Base-by-base conservation (phyloP, 2,329 filamentous ascomycete genomes). In the Aspergillus luchuensis region DNA sequence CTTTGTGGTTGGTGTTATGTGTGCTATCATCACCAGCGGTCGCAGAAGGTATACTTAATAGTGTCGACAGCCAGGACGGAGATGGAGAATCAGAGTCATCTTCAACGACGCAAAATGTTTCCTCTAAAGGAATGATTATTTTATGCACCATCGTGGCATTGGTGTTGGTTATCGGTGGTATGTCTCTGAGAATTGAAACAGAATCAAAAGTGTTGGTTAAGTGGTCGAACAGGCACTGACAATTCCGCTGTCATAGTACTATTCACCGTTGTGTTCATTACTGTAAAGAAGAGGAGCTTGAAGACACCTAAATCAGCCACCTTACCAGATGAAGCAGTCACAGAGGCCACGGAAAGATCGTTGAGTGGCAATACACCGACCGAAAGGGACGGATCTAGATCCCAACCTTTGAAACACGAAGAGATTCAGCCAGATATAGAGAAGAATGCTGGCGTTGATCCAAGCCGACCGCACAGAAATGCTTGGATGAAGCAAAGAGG, bases 91-190 rank as follows among this genome's bases (percentile, higher is more conserved):
- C 61, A 10, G 62, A 62, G 1, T 51, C 63, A 15, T 59, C 53
- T 5, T 58, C 58, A 6, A 57, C 52, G 1, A 56, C 56, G 11
- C 58, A 57, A 3, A 59, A 59, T 33, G 39, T 67, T 15, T 63
- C 66, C 6, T 60, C 55, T 4, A 63, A 52, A 33, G 66, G 66
- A 15, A 67, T 68, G 61, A 68, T 68, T 17, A 58, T 59, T 3
- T 47, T 68, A 6, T 66, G 65, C 33, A 64, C 63, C 1, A 62
- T 68, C 13, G 66, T 62, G 10, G 66, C 65, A 2, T 43, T 68
- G 5, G 66, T 68, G 5, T 62, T 66, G 21, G 25, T 67, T 11
- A 58, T 68, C 17, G 66, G 66, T 63, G 54, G 66, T 68, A 19
- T 48, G 65, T 62, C 48, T 36, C 30, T 15, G 21, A 11, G 13